phyloP scores from a whole-genome alignment of 495 filamentous ascomycete genomes.

The Aspergillus conjunctus region DNA sequence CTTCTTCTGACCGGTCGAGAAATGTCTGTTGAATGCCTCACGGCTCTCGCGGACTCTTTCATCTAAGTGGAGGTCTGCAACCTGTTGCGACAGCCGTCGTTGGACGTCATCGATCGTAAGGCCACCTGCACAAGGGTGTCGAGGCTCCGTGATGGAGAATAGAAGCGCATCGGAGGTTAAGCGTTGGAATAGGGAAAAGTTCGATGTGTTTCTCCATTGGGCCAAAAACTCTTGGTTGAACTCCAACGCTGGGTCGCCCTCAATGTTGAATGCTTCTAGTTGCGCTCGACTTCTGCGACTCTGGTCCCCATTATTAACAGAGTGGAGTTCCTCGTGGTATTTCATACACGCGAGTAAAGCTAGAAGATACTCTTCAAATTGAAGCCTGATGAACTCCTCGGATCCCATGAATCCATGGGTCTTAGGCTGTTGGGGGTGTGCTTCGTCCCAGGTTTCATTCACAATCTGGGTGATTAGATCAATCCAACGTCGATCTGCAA shows the following conservation, averaged over 20 bases:
- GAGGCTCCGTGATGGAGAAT: constrained; percentile 91
- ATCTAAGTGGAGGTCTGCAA: constrained; percentile 84
- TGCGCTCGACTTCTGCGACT: constrained; percentile 35
- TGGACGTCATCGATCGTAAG: constrained; percentile 95
- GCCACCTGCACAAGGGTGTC: constrained; percentile 92
- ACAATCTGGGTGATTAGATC: constrained; percentile 92
- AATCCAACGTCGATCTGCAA: constrained; percentile 92
- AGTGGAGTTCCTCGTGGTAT: constrained; percentile 75
- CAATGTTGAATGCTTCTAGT: constrained; percentile 51
- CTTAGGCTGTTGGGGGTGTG: constrained; percentile 83
- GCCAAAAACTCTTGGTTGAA: constrained; percentile 72
- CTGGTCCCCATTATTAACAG: constrained; percentile 32
- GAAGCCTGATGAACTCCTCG: constrained; percentile 95
- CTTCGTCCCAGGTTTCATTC: constrained; percentile 94
- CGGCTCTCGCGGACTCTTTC: constrained; percentile 75
- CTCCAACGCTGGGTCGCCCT: constrained; percentile 83
- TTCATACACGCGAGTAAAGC: constrained; percentile 87
- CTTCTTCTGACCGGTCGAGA: constrained; percentile 83
- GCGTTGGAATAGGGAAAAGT: constrained; percentile 79
- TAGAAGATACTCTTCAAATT: constrained; percentile 96
- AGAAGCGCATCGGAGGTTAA: constrained; percentile 80
- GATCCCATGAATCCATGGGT: constrained; percentile 95
- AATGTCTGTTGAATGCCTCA: constrained; percentile 75
- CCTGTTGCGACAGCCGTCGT: constrained; percentile 82
- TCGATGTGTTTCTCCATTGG: constrained; percentile 83